Percentiles rank a stretch among this genome's conserved stretches.
These are phyloP conservation scores for fission yeast (Schizosaccharomyces pombe) DNA, from an alignment of 805 yeast genomes.

Conservation along the genomic window DNA sequence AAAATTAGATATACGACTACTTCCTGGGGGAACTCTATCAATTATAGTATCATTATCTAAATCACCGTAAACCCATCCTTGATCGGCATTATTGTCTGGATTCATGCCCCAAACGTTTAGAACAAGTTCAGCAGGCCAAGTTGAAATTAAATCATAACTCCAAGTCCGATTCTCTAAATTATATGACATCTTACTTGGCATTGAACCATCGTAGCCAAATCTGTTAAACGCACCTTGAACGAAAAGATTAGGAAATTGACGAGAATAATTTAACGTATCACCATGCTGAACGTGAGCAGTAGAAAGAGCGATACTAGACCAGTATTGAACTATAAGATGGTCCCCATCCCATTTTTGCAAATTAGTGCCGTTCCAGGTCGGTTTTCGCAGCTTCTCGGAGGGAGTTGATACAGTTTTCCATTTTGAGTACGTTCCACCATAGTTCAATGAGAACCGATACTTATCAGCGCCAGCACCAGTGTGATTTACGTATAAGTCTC, in stretches of 20 bases:
- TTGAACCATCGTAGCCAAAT: neutral
- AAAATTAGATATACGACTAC: neutral
- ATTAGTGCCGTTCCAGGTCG: neutral
- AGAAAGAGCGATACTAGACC: neutral
- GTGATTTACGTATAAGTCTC: neutral
- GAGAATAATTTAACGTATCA: neutral
- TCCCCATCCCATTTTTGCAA: slow-evolving; percentile 1
- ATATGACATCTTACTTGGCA: neutral
- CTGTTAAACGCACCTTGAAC: neutral
- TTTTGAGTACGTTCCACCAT: neutral
- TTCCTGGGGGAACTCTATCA: slow-evolving; percentile 4
- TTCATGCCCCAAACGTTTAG: slow-evolving; percentile 5
- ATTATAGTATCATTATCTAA: slow-evolving; percentile 3
- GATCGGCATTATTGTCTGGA: slow-evolving; percentile 3
- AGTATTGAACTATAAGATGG: slow-evolving; percentile 1
- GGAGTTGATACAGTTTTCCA: neutral
- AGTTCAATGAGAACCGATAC: neutral
- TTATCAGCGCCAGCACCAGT: slow-evolving; percentile 2
- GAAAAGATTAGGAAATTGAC: slow-evolving; percentile 1
- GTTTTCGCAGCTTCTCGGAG: neutral
- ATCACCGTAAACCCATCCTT: slow-evolving; percentile 2
- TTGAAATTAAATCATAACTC: slow-evolving; percentile 1
- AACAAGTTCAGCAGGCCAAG: neutral
- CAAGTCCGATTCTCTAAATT: neutral
- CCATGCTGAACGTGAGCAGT: slow-evolving; percentile 1